Evolutionary conservation across 1,284 basidiomycete genomes (phyloP), one percentile per base, ranked within the genome.

Genomic region (Cutaneotrichosporon arboriforme): DNA sequence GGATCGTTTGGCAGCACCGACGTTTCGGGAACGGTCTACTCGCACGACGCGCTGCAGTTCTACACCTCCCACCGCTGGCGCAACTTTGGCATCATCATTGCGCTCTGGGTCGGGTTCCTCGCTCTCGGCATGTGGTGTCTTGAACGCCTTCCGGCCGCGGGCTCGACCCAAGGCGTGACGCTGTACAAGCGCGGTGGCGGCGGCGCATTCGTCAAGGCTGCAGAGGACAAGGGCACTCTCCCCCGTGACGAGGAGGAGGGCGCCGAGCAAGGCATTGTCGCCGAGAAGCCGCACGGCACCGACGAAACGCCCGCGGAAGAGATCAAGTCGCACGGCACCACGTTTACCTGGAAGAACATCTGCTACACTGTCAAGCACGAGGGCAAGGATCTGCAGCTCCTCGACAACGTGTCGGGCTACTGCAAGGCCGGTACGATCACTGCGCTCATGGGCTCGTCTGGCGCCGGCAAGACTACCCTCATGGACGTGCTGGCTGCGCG

Each of bases 371-470:
- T 79, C 1, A 68, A 71, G 31, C 73, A 75, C 23, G 64, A 70
- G 20, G 48, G 46, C 40, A 70, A 75, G 23, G 64, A 75, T 10
- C 64, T 67, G 34, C 65, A 70, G 35, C 63, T 81, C 9, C 75
- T 81, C 43, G 69, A 79, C 61, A 67, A 76, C 33, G 75, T 81
- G 15, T 76, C 68, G 36, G 80, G 80, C 0, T 80, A 76, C 62
- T 77, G 78, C 66, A 76, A 77, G 64, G 77, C 78, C 1, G 78
- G 79, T 4, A 75, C 71, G 1, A 68, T 80, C 36, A 78, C 77
- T 2, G 78, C 78, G 0, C 61, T 79, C 18, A 78, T 79, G 77
- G 73, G 73, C 1, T 66, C 73, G 0, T 74, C 71, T 1, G 77
- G 66, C 41, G 72, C 74, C 0, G 72, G 75, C 12, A 77, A 77